Base-by-base conservation (phyloP, 2,329 filamentous ascomycete species). In the Emmonsia crescens region DNA sequence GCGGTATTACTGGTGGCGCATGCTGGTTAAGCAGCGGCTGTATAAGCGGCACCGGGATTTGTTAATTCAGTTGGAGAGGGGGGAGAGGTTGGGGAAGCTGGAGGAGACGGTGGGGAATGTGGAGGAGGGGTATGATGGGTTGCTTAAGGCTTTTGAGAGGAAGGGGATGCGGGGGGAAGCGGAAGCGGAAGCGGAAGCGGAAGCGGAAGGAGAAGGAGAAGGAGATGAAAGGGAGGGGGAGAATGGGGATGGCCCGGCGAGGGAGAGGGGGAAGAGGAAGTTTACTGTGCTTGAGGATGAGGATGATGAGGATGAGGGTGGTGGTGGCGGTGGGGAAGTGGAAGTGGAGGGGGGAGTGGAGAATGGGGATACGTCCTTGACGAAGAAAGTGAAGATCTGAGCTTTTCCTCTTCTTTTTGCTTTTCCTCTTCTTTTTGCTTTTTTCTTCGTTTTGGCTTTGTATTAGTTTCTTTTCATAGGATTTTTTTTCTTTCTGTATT, bases 1-100 rank as follows among this genome's bases (percentile, higher is more conserved):
- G 14, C 76, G 78, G 38, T 87, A 85, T 72, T 87, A 84, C 71
- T 85, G 85, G 75, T 87, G 85, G 85, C 79, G 85, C 5, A 74
- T 86, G 66, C 78, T 85, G 36, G 78, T 83, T 42, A 87, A 87
- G 71, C 81, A 86, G 65, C 78, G 85, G 21, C 78, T 87, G 19
- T 85, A 82, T 71, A 79, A 82, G 65, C 81, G 82, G 66, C 85
- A 85, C 63, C 77, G 78, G 40, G 85, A 87, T 68, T 72, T 80
- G 42, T 74, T 87, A 24, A 77, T 79, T n/a, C 83, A 86, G 69
- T 66, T 86, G 61, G 83, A 86, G 57, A 71, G 75, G 21, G 74
- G 75, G 27, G 85, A 87, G 62, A 77, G 82, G 21, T 77, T 83
- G 0, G 78, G 84, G 63, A 85, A 83, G 71, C 73, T 87, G 14